Evolutionary conservation across 1,284 basidiomycete species (phyloP), one percentile per base, ranked within the genome.

Genomic region (Pterulicium gracile): DNA sequence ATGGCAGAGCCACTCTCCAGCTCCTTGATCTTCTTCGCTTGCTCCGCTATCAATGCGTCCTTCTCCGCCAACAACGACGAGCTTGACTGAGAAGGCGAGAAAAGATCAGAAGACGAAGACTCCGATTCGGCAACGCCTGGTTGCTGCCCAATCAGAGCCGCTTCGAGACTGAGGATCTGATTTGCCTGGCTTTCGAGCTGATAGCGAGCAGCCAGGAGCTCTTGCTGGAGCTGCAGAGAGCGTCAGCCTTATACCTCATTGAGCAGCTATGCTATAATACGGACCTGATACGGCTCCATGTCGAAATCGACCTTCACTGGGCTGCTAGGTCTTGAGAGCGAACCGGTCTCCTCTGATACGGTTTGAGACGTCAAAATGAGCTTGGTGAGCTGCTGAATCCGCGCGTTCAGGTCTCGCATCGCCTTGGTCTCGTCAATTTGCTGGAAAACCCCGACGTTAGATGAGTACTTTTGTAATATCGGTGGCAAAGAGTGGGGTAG

Each of bases 231-330:
- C 81, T 88, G 50, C n/a, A 32, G 13, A 46, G 24, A 18, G 43
- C 39, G 18, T 10, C 21, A 15, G 4, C 42, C 51, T 5, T 48
- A 32, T 47, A 17, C 34, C 23, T 15, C 45, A 18, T 22, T 15
- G 7, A 21, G 35, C 1, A 20, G 41, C 20, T 3, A 44, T 5
- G 23, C n/a, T 40, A 2, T 15, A 21, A 46, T 3, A 23, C 69
- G 45, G 36, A 84, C 84, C 66, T 89, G 79, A 50, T 89, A 87
- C 1, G 86, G 82, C 0, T 84, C 79, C 74, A 87, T 77, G 57
- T 90, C 86, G 54, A 90, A 91, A 62, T 92, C 84, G 27, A 90
- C 65, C 67, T 91, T 92, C 40, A 75, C 73, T 0, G 90, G 90
- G 60, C 86, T 90, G 5, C 70, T 69, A 0, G 89, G 84, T 15